Percentiles rank a stretch among this genome's conserved stretches.
Conservation (phyloP, 75 land plant species). For the Pseudotsuga menziesii region DNA sequence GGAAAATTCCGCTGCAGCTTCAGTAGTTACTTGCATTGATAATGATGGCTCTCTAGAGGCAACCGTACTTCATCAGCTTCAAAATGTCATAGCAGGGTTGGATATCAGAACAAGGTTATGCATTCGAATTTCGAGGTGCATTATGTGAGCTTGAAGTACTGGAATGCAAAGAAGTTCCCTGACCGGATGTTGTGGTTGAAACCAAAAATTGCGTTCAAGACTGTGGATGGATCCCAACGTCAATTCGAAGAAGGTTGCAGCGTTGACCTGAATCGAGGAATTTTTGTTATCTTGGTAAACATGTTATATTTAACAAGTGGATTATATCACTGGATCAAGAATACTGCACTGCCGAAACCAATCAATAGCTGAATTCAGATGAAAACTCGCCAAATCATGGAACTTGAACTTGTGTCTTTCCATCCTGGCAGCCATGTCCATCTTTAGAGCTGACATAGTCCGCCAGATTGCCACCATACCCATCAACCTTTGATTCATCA, state of each 20-base stretch:
- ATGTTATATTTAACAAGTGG: slow-evolving; percentile 19
- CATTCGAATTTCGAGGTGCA: too few species aligned
- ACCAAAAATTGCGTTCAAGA: slow-evolving; percentile 43
- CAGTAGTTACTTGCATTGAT: slow-evolving; percentile 14
- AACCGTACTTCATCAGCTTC: slow-evolving; percentile 54
- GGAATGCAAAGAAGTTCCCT: slow-evolving; percentile 80
- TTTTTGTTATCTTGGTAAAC: slow-evolving; percentile 19
- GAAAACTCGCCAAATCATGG: too few species aligned
- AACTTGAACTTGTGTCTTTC: too few species aligned
- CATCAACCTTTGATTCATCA: too few species aligned
- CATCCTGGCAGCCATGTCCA: too few species aligned
- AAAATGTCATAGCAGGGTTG: slow-evolving; percentile 41
- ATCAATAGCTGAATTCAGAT: too few species aligned
- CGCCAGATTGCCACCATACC: too few species aligned
- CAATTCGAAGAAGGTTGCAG: too few species aligned
- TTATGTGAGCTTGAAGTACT: slow-evolving; percentile 79
- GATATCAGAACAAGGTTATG: too few species aligned
- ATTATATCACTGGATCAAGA: slow-evolving; percentile 19
- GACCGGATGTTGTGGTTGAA: slow-evolving; percentile 55
- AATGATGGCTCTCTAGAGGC: slow-evolving; percentile 35
- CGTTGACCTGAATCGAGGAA: slow-evolving; percentile 19
- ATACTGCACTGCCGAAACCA: neutral
- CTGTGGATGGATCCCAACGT: slow-evolving; percentile 67
- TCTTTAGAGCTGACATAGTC: too few species aligned
- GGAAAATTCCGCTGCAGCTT: slow-evolving; percentile 21